Conservation (phyloP, 768 basidiomycete genomes). For the Naematelia aurantialba region DNA sequence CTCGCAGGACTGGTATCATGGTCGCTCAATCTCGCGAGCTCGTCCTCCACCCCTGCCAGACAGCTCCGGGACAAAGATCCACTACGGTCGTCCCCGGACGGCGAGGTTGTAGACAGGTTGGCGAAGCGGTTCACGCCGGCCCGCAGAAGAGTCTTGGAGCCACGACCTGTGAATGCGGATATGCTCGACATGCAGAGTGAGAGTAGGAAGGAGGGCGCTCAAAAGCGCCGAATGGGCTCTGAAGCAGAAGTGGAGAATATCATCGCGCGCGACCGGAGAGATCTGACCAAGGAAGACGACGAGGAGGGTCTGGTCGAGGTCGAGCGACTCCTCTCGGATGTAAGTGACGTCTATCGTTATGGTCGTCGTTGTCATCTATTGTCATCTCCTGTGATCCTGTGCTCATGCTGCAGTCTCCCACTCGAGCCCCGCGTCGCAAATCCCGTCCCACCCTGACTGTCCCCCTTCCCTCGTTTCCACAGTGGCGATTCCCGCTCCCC, state of each 20-base stretch:
- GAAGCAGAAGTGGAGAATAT: constrained; percentile 30
- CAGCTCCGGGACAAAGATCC: not conserved
- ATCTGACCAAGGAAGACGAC: constrained; percentile 2
- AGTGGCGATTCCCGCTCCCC: constrained; percentile 36
- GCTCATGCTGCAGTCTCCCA: constrained; percentile 20
- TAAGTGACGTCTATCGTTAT: constrained; percentile 2
- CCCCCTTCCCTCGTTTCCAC: constrained; percentile 15
- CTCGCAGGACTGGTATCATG: constrained; percentile 29
- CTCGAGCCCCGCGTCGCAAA: constrained; percentile 7
- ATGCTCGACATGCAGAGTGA: not conserved
- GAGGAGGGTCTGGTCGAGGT: constrained; percentile 4
- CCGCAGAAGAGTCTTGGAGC: constrained; percentile 27
- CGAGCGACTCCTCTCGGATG: constrained; percentile 5
- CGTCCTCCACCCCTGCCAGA: constrained; percentile 2
- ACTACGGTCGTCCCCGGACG: constrained; percentile 8
- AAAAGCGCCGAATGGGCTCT: constrained; percentile 26
- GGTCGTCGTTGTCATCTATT: too few relatives aligned
- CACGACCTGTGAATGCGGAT: constrained; percentile 15
- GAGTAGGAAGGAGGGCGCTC: constrained; percentile 1
- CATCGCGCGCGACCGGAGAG: constrained; percentile 4
- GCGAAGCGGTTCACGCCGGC: constrained; percentile 17
- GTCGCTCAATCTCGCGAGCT: constrained; percentile 3
- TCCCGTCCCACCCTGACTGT: constrained; percentile 12
- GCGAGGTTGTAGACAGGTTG: constrained; percentile 21
- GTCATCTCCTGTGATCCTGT: too few relatives aligned